Base-by-base conservation (phyloP, 345 rosid species). In the Moringa oleifera region DNA sequence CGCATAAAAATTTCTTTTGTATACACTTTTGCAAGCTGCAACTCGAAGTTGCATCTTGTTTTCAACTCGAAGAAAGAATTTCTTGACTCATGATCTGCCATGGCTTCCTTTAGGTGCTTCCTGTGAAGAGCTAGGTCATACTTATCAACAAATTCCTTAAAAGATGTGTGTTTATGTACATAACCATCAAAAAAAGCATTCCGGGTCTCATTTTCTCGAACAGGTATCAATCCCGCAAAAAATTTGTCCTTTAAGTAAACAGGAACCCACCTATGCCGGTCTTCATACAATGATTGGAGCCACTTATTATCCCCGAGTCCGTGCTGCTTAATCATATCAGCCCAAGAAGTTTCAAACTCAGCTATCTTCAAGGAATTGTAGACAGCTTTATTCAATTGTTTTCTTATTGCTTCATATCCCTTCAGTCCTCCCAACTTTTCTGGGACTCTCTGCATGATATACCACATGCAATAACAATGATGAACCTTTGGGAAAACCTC, bases 181-280 rank as follows among this genome's bases (percentile, higher is more conserved):
- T 80, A 83, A 41, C 83, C 83, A 70, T 83, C 80, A 64, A 83
- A 83, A 68, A 83, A 80, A 21, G 85, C 37, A 70, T n/a, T 78
- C 36, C 58, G 68, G 25, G 75, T 72, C 72, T 83, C 88, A 36
- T 77, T 73, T 68, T 79, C 80, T 23, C 62, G 75, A 66, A 77
- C 57, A 19, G 75, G 81, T 62, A 81, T 76, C 85, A 79, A 78
- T 23, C 88, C 83, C 19, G 82, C 82, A 16, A 76, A 77, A 61
- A 73, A 76, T 22, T 57, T 69, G 72, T 78, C 83, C 54, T 83
- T 80, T 7, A 83, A 64, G 72, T 73, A 83, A 62, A 81, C 85
- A 6, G 85, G 85, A 70, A 70, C 85, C 88, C 88, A 80, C 12
- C 25, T 23, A 19, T 71, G 77, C 64, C 80, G 62, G 25, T 80